A percentile compares a stretch with the other conserved stretches of the same genome.
phyloP scores from a whole-genome alignment of 768 basidiomycete species.

The Amanita pseudoporphyria region DNA sequence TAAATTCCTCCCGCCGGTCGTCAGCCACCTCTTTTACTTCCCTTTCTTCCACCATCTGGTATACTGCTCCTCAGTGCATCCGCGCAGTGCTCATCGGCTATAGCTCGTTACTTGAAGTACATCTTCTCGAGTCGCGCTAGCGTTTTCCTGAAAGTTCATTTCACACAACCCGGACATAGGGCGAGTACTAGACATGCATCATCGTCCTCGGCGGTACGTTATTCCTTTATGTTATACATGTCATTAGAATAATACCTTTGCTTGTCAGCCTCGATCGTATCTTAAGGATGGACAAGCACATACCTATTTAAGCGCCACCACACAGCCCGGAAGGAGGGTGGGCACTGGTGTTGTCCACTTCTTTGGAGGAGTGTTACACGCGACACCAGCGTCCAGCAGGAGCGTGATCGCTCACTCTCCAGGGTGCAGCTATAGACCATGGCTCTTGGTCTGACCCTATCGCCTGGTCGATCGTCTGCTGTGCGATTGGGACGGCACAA shows the following conservation, averaged over 20 bases:
- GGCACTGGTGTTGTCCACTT: background rate
- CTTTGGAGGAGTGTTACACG: background rate
- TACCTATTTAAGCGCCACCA: background rate
- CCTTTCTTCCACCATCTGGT: background rate
- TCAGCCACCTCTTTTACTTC: background rate
- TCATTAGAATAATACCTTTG: too few relatives aligned
- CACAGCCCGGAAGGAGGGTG: background rate
- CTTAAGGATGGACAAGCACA: background rate
- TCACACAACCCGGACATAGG: too few relatives aligned
- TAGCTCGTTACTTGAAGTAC: too few relatives aligned
- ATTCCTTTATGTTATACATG: too few relatives aligned
- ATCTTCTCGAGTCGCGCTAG: too few relatives aligned
- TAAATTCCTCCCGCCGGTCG: conserved; percentile 6
- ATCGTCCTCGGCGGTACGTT: too few relatives aligned
- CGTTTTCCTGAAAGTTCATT: too few relatives aligned
- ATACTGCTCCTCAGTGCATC: too few relatives aligned
- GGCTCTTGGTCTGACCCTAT: background rate
- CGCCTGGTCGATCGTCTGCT: conserved; percentile 6
- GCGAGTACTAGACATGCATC: too few relatives aligned
- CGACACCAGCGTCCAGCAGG: background rate
- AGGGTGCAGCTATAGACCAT: background rate
- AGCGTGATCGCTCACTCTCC: conserved; percentile 2
- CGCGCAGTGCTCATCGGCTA: too few relatives aligned
- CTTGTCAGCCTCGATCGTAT: too few relatives aligned
- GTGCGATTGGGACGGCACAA: conserved; percentile 8